phyloP scores from a whole-genome alignment of 179 eudicot genomes.

The Spinacia oleracea region DNA sequence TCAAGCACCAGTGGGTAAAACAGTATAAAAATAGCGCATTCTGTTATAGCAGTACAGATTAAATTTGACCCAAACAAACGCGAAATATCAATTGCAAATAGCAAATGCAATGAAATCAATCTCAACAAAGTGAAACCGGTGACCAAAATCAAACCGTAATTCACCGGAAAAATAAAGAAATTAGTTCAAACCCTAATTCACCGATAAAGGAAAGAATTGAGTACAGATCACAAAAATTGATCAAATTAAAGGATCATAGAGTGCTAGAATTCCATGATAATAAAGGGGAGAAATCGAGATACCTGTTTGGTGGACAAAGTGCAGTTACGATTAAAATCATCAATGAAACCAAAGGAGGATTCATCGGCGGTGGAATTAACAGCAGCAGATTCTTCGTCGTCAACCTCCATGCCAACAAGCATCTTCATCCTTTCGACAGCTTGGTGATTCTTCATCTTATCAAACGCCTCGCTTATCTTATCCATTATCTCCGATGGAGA shows the following conservation, averaged over 20 bases:
- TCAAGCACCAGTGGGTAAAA: no score
- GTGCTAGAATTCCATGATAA: neutral
- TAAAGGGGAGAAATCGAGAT: neutral
- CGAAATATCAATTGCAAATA: neutral
- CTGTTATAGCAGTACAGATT: neutral
- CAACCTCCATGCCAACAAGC: slow-evolving; percentile 84
- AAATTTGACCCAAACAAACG: neutral
- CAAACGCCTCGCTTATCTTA: slow-evolving; percentile 64
- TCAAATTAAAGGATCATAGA: neutral
- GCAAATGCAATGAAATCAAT: neutral
- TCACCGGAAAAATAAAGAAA: neutral
- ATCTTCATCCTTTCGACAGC: slow-evolving; percentile 81
- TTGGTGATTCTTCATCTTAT: slow-evolving; percentile 71
- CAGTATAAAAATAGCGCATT: neutral
- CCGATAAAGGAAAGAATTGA: neutral
- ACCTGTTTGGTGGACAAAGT: slow-evolving; percentile 89
- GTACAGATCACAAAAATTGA: neutral
- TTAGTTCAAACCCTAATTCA: neutral
- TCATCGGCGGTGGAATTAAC: slow-evolving; percentile 44
- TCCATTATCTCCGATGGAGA: slow-evolving; percentile 49
- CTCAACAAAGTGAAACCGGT: neutral
- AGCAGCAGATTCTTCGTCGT: slow-evolving; percentile 53
- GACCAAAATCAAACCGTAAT: neutral
- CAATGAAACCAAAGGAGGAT: slow-evolving; percentile 60
- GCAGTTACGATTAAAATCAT: slow-evolving; percentile 84